Percentiles rank a stretch among this genome's conserved stretches.
phyloP scores from a whole-genome alignment of 2,329 filamentous ascomycete species.

The Lasiodiplodia sp. region DNA sequence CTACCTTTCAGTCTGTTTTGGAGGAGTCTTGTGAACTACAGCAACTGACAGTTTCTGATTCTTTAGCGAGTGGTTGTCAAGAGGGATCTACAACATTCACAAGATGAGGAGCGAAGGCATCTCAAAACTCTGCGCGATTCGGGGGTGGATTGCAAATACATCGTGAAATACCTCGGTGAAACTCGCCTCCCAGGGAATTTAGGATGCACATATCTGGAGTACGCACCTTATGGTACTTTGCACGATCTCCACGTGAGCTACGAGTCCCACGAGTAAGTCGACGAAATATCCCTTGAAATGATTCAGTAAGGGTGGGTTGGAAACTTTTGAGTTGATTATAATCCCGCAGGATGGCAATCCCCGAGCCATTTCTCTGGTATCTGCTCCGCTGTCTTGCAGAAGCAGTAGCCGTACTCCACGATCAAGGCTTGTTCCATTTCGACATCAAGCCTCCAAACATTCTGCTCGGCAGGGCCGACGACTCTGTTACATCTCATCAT shows the following conservation, averaged over 20 bases:
- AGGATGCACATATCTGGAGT: neutral
- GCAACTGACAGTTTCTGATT: neutral
- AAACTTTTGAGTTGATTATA: neutral
- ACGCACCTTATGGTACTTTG: neutral
- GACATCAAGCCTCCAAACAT: constrained; percentile 23
- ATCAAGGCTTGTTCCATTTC: neutral
- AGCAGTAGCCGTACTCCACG: neutral
- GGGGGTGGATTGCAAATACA: neutral
- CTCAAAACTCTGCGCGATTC: neutral
- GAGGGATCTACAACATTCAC: neutral
- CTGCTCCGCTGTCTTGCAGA: constrained; percentile 12
- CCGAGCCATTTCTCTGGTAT: constrained; percentile 21
- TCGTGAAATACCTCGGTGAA: constrained; percentile 6
- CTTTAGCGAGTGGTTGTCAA: constrained; percentile 14
- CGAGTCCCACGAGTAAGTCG: neutral
- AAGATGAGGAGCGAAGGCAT: neutral
- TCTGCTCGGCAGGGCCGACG: neutral
- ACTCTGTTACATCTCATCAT: neutral
- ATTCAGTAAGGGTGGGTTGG: too few relatives aligned
- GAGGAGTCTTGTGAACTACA: neutral
- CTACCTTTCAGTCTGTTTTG: neutral
- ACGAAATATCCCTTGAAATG: neutral
- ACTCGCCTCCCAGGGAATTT: neutral
- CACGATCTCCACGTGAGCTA: neutral
- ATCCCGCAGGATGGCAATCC: neutral